A percentile compares a stretch with the other conserved stretches of the same genome.
Evolutionary conservation across 2,329 filamentous ascomycete genomes (phyloP).

Genomic region (Colletotrichum agaves): DNA sequence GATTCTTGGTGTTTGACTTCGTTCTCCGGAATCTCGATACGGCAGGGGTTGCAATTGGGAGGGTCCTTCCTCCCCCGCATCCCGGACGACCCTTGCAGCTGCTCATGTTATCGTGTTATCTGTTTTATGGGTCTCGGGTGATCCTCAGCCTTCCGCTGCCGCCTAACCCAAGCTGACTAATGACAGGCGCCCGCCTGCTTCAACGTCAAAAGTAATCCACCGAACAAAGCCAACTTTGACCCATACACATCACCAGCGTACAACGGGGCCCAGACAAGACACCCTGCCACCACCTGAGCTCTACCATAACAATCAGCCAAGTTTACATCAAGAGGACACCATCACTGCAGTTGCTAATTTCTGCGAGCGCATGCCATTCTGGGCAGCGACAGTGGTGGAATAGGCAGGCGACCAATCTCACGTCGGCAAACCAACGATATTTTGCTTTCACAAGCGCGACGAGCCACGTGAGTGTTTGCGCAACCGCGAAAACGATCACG

Average conservation of each 20-base stretch:
- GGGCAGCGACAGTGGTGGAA: conserved; percentile 30
- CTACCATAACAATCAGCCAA: background rate
- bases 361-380: conserved; percentile 20
- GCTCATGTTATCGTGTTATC: conserved; percentile 16
- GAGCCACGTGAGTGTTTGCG: background rate
- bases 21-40: background rate
- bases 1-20: background rate
- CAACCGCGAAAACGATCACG: background rate
- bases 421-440: background rate
- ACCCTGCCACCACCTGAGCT: conserved; percentile 10
- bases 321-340: background rate
- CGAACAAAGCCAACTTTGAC: conserved; percentile 49
- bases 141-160: conserved; percentile 32
- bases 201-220: conserved; percentile 44
- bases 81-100: conserved; percentile 6
- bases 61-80: conserved; percentile 23
- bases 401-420: conserved; percentile 16
- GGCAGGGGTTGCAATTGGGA: background rate
- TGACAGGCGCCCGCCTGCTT: conserved; percentile 35
- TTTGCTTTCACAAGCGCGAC: background rate
- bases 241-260: conserved; percentile 49
- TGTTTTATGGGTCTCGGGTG: conserved; percentile 12
- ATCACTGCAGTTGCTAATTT: background rate
- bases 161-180: conserved; percentile 37
- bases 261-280: conserved; percentile 39